Conservation (phyloP, 2,329 filamentous ascomycete species). For the Leptographium procerum region DNA sequence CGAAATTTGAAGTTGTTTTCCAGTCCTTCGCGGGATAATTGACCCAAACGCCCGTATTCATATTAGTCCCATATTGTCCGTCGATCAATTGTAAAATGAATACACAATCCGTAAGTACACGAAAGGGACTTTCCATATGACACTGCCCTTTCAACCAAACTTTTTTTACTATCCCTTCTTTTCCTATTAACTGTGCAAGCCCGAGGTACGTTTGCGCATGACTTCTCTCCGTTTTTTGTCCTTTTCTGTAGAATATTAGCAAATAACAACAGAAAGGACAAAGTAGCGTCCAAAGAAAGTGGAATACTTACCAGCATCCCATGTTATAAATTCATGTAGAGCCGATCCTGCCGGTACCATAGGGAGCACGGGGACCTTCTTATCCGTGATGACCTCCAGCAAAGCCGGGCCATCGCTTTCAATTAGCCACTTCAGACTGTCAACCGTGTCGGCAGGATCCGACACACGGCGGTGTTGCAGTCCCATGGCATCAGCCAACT, state of each 20-base stretch:
- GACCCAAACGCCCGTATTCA: background rate
- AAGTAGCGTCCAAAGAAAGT: background rate
- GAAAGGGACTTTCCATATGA: background rate
- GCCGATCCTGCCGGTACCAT: conserved; percentile 88
- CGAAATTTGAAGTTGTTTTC: no score
- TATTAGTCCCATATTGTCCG: background rate
- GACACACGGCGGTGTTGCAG: conserved; percentile 61
- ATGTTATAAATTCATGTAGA: conserved; percentile 87
- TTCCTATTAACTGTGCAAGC: conserved; percentile 28
- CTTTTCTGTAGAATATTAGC: conserved; percentile 36
- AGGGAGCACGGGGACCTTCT: conserved; percentile 86
- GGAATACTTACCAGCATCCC: conserved; percentile 57
- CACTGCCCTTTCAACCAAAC: background rate
- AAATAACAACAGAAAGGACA: conserved; percentile 14
- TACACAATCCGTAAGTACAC: background rate
- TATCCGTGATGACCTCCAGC: conserved; percentile 84
- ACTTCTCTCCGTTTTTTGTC: conserved; percentile 55
- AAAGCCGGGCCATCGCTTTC: conserved; percentile 83
- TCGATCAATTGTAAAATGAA: background rate
- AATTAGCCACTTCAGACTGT: conserved; percentile 78
- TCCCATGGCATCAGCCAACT: conserved; percentile 83
- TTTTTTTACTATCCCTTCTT: background rate
- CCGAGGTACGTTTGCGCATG: conserved; percentile 52
- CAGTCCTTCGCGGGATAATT: background rate
- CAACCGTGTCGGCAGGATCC: conserved; percentile 66